Evolutionary conservation across 768 basidiomycete genomes (phyloP).

Genomic region (Auricularia sp.): DNA sequence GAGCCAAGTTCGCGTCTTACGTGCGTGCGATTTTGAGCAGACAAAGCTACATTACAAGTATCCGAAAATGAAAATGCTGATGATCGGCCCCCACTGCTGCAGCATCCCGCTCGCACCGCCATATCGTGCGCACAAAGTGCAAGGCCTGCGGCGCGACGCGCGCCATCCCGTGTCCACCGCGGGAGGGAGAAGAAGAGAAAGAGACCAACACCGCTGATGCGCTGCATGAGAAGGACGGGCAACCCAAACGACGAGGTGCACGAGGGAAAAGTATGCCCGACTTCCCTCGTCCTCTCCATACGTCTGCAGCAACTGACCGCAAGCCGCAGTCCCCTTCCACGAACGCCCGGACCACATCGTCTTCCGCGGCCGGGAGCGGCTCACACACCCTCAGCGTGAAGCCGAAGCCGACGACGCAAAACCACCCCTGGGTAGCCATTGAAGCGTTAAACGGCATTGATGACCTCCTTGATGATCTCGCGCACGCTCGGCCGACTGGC

Average conservation of each 20-base stretch:
- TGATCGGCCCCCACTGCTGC: background rate
- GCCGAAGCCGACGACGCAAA: too few relatives aligned
- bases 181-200: background rate
- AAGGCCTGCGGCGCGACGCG: conserved; percentile 44
- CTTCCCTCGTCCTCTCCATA: conserved; percentile 9
- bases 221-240: background rate
- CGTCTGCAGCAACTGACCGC: conserved; percentile 1
- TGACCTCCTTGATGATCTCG: conserved; percentile 3
- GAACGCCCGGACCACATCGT: conserved; percentile 50
- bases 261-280: conserved; percentile 5
- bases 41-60: background rate
- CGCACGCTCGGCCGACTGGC: background rate
- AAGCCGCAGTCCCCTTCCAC: conserved; percentile 43
- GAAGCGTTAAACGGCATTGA: background rate
- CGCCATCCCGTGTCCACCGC: conserved; percentile 38
- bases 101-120: conserved; percentile 41
- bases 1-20: conserved; percentile 50
- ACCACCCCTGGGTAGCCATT: too few relatives aligned
- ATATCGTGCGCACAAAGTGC: conserved; percentile 51
- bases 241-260: background rate
- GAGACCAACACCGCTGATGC: conserved; percentile 8
- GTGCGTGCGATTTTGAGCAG: too few relatives aligned
- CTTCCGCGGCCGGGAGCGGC: conserved; percentile 44
- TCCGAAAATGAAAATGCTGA: too few relatives aligned
- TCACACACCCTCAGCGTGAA: background rate